Evolutionary conservation across 257 asterid species (phyloP).

Genomic region (Nicotiana undulata): DNA sequence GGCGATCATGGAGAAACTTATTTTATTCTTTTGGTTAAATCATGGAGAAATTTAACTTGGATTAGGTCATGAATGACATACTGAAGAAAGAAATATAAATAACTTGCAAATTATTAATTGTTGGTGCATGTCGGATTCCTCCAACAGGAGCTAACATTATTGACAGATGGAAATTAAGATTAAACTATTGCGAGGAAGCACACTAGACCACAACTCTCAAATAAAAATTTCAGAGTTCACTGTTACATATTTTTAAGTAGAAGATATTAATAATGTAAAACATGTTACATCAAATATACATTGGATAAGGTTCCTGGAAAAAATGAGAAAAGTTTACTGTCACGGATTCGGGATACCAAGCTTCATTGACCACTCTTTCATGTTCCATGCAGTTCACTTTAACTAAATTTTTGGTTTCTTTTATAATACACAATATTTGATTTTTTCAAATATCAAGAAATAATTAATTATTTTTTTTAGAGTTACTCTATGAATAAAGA

Average conservation of each 20-base stretch:
- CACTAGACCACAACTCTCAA: not conserved
- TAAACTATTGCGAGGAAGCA: not conserved
- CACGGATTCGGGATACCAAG: too few relatives aligned
- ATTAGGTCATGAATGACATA: not conserved
- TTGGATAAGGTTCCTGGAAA: not conserved
- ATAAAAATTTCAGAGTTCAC: not conserved
- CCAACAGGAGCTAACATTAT: not conserved
- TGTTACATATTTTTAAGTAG: not conserved
- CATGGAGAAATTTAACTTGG: not conserved
- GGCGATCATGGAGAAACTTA: too few relatives aligned
- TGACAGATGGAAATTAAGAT: not conserved
- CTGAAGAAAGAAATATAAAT: not conserved
- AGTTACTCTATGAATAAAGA: too few relatives aligned
- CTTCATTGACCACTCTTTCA: not conserved
- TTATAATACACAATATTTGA: too few relatives aligned
- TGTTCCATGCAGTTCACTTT: accelerated
- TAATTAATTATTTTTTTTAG: too few relatives aligned
- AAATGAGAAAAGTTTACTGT: not conserved
- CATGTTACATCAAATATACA: not conserved
- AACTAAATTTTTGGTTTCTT: too few relatives aligned
- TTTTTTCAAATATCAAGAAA: too few relatives aligned
- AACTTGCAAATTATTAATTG: not conserved
- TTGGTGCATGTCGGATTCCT: not conserved
- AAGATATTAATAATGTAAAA: not conserved
- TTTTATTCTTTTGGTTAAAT: too few relatives aligned